These are phyloP conservation scores for Daldinia bambusicola DNA, from an alignment of 495 filamentous ascomycete species.

Conservation along the genomic window DNA sequence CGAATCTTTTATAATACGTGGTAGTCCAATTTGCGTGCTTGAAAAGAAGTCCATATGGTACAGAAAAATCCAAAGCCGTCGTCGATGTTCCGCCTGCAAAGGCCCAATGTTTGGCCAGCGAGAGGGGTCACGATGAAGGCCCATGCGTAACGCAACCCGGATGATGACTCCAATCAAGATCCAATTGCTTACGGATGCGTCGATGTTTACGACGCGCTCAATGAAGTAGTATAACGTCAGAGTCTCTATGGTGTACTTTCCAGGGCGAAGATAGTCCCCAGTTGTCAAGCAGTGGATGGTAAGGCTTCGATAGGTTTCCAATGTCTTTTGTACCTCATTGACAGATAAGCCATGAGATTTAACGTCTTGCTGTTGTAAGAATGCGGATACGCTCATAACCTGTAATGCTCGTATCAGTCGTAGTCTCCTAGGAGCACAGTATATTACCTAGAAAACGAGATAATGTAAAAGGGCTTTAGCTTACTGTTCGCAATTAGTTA, in stretches of 20 bases:
- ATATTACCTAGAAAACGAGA: not conserved
- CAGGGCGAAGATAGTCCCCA: not conserved
- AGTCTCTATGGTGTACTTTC: not conserved
- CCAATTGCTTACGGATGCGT: not conserved
- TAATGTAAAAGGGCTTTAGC: not conserved
- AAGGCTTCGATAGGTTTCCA: slow-evolving; percentile 1
- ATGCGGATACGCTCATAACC: slow-evolving; percentile 6
- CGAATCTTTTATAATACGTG: slow-evolving; percentile 8
- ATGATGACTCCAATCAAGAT: not conserved
- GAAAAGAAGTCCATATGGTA: slow-evolving; percentile 10
- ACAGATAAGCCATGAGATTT: not conserved
- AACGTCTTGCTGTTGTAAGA: slow-evolving; percentile 5
- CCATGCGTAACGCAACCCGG: slow-evolving; percentile 6
- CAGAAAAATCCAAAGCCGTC: slow-evolving; percentile 2
- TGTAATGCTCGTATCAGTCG: not conserved
- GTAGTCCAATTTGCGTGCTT: not conserved
- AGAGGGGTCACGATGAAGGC: slow-evolving; percentile 3
- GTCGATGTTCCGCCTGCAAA: slow-evolving; percentile 4
- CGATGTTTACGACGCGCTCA: not conserved
- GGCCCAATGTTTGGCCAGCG: not conserved
- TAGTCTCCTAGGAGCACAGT: too few species aligned
- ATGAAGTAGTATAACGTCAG: not conserved
- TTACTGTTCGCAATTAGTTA: not conserved
- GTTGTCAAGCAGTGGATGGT: not conserved
- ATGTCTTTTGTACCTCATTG: not conserved